These are phyloP conservation scores for Solanum sitiens DNA, from an alignment of 257 asterid species.

Conservation along the genomic window DNA sequence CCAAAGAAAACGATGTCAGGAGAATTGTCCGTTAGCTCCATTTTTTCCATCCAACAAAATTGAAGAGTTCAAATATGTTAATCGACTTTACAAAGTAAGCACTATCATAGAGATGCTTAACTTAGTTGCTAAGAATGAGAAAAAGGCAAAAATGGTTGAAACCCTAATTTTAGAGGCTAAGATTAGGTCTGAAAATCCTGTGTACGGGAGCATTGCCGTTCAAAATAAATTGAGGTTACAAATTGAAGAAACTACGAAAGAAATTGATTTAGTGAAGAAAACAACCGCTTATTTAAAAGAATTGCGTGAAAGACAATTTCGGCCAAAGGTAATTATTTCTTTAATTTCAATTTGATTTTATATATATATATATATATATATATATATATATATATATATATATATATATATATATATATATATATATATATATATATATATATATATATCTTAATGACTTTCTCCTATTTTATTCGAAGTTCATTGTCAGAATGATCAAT, in stretches of 20 bases:
- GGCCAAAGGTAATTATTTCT: not conserved
- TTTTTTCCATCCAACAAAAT: not conserved
- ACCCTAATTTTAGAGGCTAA: not conserved
- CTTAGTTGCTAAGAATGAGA: not conserved
- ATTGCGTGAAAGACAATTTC: not conserved
- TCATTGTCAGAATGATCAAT: not conserved
- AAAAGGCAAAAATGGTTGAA: not conserved
- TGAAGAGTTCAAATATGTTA: not conserved
- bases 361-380: too few species aligned
- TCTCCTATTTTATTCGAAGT: not conserved
- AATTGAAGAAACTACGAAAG: not conserved
- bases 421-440: not conserved
- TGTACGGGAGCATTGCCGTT: not conserved
- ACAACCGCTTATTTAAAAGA: not conserved
- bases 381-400: not conserved
- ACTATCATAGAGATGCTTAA: not conserved
- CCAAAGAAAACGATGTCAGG: not conserved
- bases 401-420: too few species aligned
- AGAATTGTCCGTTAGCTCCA: not conserved
- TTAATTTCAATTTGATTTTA: not conserved
- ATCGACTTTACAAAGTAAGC: not conserved
- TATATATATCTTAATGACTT: too few species aligned
- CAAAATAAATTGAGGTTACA: not conserved
- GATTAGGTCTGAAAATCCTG: constrained; percentile 3
- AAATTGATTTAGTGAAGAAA: not conserved